Conservation (phyloP, 1,139 yeast species). For the Taphrina betulina region DNA sequence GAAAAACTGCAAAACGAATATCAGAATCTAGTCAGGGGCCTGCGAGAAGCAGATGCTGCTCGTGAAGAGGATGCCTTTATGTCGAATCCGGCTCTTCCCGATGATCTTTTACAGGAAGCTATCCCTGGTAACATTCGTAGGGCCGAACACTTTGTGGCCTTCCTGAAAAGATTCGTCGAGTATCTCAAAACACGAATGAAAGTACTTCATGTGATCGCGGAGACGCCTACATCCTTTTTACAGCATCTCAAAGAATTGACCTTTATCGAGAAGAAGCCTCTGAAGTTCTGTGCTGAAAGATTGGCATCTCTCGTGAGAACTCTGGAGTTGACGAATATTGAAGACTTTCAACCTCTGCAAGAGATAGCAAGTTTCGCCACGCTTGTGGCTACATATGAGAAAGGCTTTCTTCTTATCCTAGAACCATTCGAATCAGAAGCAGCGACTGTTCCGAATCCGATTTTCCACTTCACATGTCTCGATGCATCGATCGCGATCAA, state of each 20-base stretch:
- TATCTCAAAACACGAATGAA: slow-evolving; percentile 90
- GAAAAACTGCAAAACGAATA: slow-evolving; percentile 84
- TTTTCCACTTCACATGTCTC: slow-evolving; percentile 87
- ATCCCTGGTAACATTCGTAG: slow-evolving; percentile 95
- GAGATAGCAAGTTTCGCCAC: slow-evolving; percentile 98
- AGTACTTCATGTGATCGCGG: slow-evolving; percentile 92
- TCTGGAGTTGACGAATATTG: slow-evolving; percentile 80
- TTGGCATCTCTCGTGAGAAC: slow-evolving; percentile 84
- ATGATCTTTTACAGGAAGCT: slow-evolving; percentile 84
- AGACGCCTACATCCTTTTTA: slow-evolving; percentile 87
- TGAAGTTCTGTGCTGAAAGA: slow-evolving; percentile 88
- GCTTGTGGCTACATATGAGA: slow-evolving; percentile 86
- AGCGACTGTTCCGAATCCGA: slow-evolving; percentile 96
- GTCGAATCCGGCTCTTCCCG: slow-evolving; percentile 83
- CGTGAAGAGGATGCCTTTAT: slow-evolving; percentile 77
- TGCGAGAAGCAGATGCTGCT: slow-evolving; percentile 72
- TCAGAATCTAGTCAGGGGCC: slow-evolving; percentile 84
- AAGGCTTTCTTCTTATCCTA: slow-evolving; percentile 83
- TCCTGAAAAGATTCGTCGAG: slow-evolving; percentile 86
- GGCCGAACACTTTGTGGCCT: slow-evolving; percentile 95
- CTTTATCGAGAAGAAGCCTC: slow-evolving; percentile 85
- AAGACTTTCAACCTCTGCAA: slow-evolving; percentile 86
- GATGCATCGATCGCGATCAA: slow-evolving; percentile 98
- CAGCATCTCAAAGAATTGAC: slow-evolving; percentile 92
- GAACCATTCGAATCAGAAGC: slow-evolving; percentile 98